Conservation (phyloP, 495 filamentous ascomycete genomes). For the Bacidia rubella region DNA sequence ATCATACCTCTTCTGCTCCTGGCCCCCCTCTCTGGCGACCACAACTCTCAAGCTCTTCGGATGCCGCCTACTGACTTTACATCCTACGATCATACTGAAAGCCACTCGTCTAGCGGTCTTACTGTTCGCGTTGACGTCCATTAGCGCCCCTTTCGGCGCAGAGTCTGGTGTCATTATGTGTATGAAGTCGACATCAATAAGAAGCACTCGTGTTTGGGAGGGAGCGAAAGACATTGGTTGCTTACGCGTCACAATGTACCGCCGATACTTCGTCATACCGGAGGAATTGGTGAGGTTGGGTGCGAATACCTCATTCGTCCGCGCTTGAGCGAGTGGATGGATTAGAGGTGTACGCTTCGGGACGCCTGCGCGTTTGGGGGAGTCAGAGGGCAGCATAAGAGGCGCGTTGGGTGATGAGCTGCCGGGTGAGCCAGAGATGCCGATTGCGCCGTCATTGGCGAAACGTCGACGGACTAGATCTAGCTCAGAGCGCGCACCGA, state of each 20-base stretch:
- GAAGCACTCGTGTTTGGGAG: conserved; percentile 67
- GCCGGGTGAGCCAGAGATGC: conserved; percentile 64
- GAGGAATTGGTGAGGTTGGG: conserved; percentile 42
- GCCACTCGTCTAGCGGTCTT: conserved; percentile 62
- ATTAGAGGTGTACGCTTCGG: conserved; percentile 29
- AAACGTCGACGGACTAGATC: conserved; percentile 83
- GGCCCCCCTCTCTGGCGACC: conserved; percentile 50
- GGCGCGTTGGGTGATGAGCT: conserved; percentile 70
- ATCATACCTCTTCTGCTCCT: conserved; percentile 89
- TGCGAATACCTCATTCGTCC: conserved; percentile 22
- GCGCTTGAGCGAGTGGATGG: conserved; percentile 65
- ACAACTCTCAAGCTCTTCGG: conserved; percentile 76
- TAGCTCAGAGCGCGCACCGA: conserved; percentile 70
- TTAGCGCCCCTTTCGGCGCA: conserved; percentile 24
- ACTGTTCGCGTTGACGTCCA: conserved; percentile 41
- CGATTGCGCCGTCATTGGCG: conserved; percentile 60
- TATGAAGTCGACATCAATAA: conserved; percentile 89
- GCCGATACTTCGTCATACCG: conserved; percentile 50
- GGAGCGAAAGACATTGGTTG: conserved; percentile 88
- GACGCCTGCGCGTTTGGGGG: conserved; percentile 18
- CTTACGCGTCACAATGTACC: conserved; percentile 84
- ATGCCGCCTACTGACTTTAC: conserved; percentile 81
- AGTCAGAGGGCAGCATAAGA: conserved; percentile 36
- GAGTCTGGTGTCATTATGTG: conserved; percentile 76
- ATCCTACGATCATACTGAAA: conserved; percentile 84